Evolutionary conservation across 2,329 filamentous ascomycete species (phyloP).

Genomic region (Domatiomyces globalis): DNA sequence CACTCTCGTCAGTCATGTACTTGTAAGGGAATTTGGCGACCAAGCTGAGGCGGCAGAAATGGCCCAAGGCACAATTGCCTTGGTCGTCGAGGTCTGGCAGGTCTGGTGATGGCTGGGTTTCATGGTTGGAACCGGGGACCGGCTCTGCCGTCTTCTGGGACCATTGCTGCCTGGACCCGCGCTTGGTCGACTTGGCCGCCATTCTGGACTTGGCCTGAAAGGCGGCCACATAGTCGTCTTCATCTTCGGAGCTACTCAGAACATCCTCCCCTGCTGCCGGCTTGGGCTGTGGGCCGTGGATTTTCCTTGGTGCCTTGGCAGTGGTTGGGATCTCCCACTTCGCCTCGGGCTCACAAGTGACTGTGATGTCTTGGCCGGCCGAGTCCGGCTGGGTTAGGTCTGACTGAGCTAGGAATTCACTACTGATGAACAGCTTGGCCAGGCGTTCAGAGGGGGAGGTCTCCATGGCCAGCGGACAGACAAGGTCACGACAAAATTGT

Average conservation of each 20-base stretch:
- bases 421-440: constrained; percentile 9
- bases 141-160: neutral
- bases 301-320: constrained; percentile 6
- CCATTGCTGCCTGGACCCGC: neutral
- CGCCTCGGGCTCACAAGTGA: constrained; percentile 2
- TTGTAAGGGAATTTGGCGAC: constrained; percentile 32
- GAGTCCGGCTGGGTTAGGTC: constrained; percentile 4
- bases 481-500: neutral
- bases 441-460: constrained; percentile 11
- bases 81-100: constrained; percentile 1
- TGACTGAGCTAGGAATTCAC: neutral
- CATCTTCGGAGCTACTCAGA: constrained; percentile 10
- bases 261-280: constrained; percentile 1
- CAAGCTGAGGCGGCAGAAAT: constrained; percentile 28
- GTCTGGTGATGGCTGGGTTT: constrained; percentile 5
- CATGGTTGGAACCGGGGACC: neutral
- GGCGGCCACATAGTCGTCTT: constrained; percentile 16
- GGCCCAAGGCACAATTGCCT: constrained; percentile 12
- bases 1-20: constrained; percentile 24
- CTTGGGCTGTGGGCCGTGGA: constrained; percentile 1
- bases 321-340: constrained; percentile 3
- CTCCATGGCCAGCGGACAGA: constrained; percentile 5
- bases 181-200: constrained; percentile 2
- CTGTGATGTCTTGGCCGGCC: constrained; percentile 8
- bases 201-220: constrained; percentile 11